These are phyloP conservation scores for Rhodomyrtus tomentosa DNA, from an alignment of 345 rosid species.

Conservation along the genomic window DNA sequence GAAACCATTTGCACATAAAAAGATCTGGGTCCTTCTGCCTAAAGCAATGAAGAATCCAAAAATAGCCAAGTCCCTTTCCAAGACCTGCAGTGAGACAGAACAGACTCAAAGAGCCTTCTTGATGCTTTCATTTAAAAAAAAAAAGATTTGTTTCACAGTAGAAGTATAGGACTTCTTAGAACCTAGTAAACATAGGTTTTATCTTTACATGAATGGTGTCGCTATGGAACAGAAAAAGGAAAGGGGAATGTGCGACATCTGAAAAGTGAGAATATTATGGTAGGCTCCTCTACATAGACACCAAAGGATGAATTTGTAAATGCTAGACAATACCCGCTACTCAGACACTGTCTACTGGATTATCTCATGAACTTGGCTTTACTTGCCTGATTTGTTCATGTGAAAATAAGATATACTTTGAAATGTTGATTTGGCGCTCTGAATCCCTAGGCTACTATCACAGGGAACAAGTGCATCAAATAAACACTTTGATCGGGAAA, in stretches of 20 bases:
- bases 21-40: slow-evolving; percentile 72
- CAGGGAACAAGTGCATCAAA: not conserved
- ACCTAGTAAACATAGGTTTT: not conserved
- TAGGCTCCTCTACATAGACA: not conserved
- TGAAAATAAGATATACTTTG: not conserved
- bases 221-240: not conserved
- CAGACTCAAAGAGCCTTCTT: not conserved
- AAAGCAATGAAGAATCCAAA: slow-evolving; percentile 96
- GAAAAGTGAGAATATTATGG: not conserved
- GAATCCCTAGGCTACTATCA: not conserved
- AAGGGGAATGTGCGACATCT: not conserved
- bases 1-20: slow-evolving; percentile 68
- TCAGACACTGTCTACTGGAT: not conserved
- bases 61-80: slow-evolving; percentile 94
- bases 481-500: not conserved
- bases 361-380: not conserved
- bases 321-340: not conserved
- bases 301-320: not conserved
- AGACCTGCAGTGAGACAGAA: slow-evolving; percentile 45
- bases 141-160: not conserved
- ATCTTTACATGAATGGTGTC: not conserved
- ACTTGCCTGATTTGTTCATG: not conserved
- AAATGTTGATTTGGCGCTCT: not conserved
- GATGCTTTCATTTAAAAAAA: not conserved
- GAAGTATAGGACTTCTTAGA: not conserved